These are phyloP conservation scores for Pharus latifolius DNA, from an alignment of 176 grass and related monocot species.

Conservation along the genomic window DNA sequence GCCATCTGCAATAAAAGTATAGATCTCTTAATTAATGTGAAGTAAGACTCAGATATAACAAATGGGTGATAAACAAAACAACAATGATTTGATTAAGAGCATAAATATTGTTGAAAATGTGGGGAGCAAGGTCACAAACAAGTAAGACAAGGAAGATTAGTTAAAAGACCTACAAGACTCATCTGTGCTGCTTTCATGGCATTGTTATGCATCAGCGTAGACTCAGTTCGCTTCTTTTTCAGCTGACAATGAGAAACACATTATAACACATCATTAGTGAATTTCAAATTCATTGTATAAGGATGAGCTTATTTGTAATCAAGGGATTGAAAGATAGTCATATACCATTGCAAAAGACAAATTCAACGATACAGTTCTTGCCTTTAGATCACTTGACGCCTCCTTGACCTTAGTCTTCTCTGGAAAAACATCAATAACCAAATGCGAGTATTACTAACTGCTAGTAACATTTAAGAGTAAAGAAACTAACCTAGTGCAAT, in stretches of 20 bases:
- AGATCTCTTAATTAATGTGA: not conserved
- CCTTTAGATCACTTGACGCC: conserved; percentile 37
- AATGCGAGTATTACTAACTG: not conserved
- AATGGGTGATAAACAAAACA: not conserved
- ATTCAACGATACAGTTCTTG: conserved; percentile 34
- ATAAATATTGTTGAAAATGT: no score
- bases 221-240: conserved; percentile 34
- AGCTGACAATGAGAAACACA: conserved; percentile 16
- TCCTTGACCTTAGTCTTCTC: conserved; percentile 62
- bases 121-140: no score
- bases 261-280: not conserved
- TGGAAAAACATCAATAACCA: conserved; percentile 23
- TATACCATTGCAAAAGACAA: conserved; percentile 51
- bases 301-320: not conserved
- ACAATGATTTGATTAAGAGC: no score
- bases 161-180: conserved; percentile 24
- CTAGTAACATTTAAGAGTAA: not conserved
- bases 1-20: conserved; percentile 57
- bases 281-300: no score
- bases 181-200: conserved; percentile 41
- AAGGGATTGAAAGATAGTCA: conserved; percentile 6
- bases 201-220: conserved; percentile 17
- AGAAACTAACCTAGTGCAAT: conserved; percentile 35
- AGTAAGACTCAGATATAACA: not conserved
- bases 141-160: not conserved